Evolutionary conservation across 1,284 basidiomycete genomes (phyloP), one percentile per base, ranked within the genome.

Genomic region (Cryptococcus sp.): DNA sequence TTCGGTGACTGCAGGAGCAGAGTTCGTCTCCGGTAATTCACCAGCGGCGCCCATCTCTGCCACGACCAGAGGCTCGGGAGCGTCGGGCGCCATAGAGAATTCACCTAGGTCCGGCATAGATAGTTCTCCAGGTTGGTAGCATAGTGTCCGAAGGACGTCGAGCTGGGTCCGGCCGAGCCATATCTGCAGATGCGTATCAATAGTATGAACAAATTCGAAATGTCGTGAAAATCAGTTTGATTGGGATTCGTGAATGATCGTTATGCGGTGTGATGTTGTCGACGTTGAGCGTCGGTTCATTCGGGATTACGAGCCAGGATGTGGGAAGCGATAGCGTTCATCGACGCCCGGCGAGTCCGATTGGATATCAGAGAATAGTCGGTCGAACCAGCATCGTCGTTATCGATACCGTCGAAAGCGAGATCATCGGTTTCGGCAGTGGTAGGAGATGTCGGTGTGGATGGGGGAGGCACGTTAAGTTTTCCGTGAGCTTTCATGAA

Each of bases 121-220:
- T 23, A 77, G 53, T 27, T 70, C 70, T 13, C 75, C 75, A 23
- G 75, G 75, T 52, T 70, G 62, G 58, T 64, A 77, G 58, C 73
- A 76, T 22, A 68, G 54, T 5, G 72, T 75, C 22, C 73, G 65
- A 68, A 77, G 65, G 11, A 72, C 56, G 60, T 77, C 75, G 49
- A 74, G 60, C 55, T 75, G 73, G n/a, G 66, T 72, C 39, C 73
- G 68, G 48, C 66, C 52, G 48, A 72, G 62, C 68, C 68, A 73
- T 19, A 57, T 54, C 75, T 77, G 64, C 47, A 4, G 2, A 38
- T 47, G 17, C 7, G 16, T 15, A 49, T 48, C n/a, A n/a, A n/a
- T n/a, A n/a, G n/a, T 22, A 13, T 52, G 40, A n/a, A 22, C 38
- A 19, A 30, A 23, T 20, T 15, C 19, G 50, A 42, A 19, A 10